Base-by-base conservation (phyloP, 2,329 filamentous ascomycete genomes). In the Talaromyces sp. region DNA sequence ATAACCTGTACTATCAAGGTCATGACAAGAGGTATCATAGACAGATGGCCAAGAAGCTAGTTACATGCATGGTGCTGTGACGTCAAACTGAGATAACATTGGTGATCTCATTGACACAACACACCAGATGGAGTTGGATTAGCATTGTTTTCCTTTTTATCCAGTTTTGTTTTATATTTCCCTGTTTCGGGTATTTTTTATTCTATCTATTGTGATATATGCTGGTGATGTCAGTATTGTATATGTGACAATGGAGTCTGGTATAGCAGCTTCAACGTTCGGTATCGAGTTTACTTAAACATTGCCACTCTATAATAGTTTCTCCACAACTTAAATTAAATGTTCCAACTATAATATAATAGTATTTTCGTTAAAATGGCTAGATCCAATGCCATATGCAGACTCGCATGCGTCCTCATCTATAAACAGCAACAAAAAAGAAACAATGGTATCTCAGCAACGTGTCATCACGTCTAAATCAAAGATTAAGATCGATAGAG, bases 41-140 rank as follows among this genome's bases (percentile, higher is more conserved):
- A 30, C 27, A 47, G n/a, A 27, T 65, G 57, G 36, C 54, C 42
- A 62, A 44, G 34, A 57, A 36, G 44, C 27, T 7, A 14, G 42
- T 44, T 33, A 33, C 9, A n/a, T 14, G 5, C n/a, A 23, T 51
- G 31, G n/a, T 30, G 52, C n/a, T 18, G 58, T 68, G 67, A 68
- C 66, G 67, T 68, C 67, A 68, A 64, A 52, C 63, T 68, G 65
- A 68, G 40, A 40, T 56, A 18, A 34, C 36, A 40, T 40, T 40
- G 62, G 63, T 16, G 57, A 54, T 57, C 53, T 57, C 57, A 60
- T 57, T n/a, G 23, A 51, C 28, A n/a, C 54, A 56, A 16, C 27
- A 4, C 27, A 8, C 27, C 10, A 33, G 7, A 53, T n/a, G 12
- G 5, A 53, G 7, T 18, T 9, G 2, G 2, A 16, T 47, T 8